These are phyloP conservation scores for Colletotrichum acutatum DNA, from an alignment of 2,329 filamentous ascomycete species.

Conservation along the genomic window DNA sequence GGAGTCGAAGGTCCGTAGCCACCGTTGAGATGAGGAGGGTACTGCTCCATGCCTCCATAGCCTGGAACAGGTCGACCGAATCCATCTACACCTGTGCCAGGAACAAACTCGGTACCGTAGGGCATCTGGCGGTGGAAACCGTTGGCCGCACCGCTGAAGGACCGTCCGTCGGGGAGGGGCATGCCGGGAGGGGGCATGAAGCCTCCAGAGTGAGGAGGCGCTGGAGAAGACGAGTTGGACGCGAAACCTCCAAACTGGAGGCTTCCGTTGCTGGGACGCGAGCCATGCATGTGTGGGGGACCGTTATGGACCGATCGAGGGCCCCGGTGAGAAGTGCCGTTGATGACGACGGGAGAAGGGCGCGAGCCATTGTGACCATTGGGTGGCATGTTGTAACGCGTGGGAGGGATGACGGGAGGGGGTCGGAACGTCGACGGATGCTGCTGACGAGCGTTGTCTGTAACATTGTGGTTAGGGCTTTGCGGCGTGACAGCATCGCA, in stretches of 20 bases:
- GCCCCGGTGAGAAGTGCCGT: constrained; percentile 46
- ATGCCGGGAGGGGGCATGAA: constrained; percentile 62
- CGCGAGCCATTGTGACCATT: constrained; percentile 38
- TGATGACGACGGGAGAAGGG: constrained; percentile 43
- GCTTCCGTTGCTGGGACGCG: constrained; percentile 65
- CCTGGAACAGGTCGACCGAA: constrained; percentile 50
- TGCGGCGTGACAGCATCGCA: not conserved
- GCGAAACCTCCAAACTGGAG: constrained; percentile 67
- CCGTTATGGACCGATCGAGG: constrained; percentile 48
- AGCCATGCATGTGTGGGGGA: constrained; percentile 56
- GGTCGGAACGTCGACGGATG: constrained; percentile 38
- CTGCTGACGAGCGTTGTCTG: constrained; percentile 21
- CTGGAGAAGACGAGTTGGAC: constrained; percentile 69
- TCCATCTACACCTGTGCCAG: constrained; percentile 47
- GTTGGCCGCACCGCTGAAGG: constrained; percentile 45
- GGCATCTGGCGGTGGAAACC: constrained; percentile 52
- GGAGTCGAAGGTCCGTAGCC: constrained; percentile 66
- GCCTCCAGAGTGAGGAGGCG: constrained; percentile 58
- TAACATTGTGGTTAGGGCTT: not conserved
- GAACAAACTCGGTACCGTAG: constrained; percentile 49
- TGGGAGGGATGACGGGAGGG: constrained; percentile 46
- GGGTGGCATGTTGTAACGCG: constrained; percentile 53
- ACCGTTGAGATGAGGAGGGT: constrained; percentile 42
- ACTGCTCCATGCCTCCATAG: constrained; percentile 47
- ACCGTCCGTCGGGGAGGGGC: constrained; percentile 44